These are phyloP conservation scores for Eucalyptus urophylla DNA, from an alignment of 345 rosid species.

Conservation along the genomic window DNA sequence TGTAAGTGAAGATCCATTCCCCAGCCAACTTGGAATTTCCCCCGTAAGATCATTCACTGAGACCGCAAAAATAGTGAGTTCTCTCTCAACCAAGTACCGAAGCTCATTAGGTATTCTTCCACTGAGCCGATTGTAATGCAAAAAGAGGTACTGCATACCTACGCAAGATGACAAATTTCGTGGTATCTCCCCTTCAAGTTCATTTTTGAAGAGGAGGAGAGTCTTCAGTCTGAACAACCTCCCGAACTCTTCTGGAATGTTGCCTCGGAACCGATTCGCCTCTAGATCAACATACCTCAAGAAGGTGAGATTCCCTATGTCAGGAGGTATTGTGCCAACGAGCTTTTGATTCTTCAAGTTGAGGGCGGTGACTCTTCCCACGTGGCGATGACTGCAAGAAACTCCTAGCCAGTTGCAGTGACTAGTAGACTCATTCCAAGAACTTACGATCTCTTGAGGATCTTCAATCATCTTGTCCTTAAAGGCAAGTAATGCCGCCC, in stretches of 20 bases:
- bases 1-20: rapidly evolving
- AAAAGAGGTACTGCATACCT: neutral
- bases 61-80: neutral
- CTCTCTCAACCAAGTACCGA: neutral
- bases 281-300: neutral
- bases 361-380: neutral
- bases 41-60: rapidly evolving
- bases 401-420: neutral
- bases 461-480: neutral
- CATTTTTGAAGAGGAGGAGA: rapidly evolving
- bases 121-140: neutral
- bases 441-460: neutral
- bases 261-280: rapidly evolving
- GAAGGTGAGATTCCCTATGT: neutral
- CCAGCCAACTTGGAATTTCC: neutral
- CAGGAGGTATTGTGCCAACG: neutral
- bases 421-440: neutral
- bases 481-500: neutral
- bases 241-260: neutral
- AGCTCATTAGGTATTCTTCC: neutral
- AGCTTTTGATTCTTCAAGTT: neutral
- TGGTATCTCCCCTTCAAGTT: neutral
- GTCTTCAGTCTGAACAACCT: neutral
- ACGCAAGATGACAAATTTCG: neutral
- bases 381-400: neutral